A percentile compares a stretch with the other conserved stretches of the same genome.
These are phyloP conservation scores for Leccinum pellstonianum DNA, from an alignment of 768 basidiomycete genomes.

Conservation along the genomic window DNA sequence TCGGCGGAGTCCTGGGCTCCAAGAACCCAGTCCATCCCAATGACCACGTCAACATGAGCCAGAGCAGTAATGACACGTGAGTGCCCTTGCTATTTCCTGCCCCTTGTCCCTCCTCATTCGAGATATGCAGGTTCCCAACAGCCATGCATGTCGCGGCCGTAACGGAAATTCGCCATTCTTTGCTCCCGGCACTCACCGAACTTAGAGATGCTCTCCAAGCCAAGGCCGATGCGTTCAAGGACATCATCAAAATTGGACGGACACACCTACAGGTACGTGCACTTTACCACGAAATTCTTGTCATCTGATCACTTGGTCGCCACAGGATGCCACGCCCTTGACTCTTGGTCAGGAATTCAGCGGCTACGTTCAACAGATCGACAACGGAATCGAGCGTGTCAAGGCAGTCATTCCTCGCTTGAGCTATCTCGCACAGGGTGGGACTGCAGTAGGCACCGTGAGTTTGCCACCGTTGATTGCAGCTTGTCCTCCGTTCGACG, in stretches of 20 bases:
- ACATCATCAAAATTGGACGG: constrained; percentile 98
- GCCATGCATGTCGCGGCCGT: constrained; percentile 99
- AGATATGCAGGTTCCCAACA: constrained; percentile 80
- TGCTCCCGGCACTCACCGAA: constrained; percentile 84
- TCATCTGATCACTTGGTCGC: constrained; percentile 1
- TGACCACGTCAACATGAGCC: constrained; percentile 99
- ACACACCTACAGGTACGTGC: constrained; percentile 81
- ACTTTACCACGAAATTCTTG: neutral
- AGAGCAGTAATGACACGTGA: constrained; percentile 97
- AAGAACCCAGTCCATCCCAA: constrained; percentile 99
- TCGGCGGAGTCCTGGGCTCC: constrained; percentile 92
- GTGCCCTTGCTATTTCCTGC: constrained; percentile 26
- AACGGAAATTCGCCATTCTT: constrained; percentile 72
- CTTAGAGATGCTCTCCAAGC: constrained; percentile 80
- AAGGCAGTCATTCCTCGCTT: constrained; percentile 81
- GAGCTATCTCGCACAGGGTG: constrained; percentile 91
- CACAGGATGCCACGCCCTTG: constrained; percentile 92
- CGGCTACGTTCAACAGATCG: constrained; percentile 93
- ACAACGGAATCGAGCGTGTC: constrained; percentile 85
- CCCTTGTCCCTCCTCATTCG: neutral
- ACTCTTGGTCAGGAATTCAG: constrained; percentile 99
- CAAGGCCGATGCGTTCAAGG: constrained; percentile 80
- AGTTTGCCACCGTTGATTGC: constrained; percentile 25
- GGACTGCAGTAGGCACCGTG: constrained; percentile 97
- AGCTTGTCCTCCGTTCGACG: constrained; percentile 7